These are phyloP conservation scores for Exophiala xenobiotica DNA, from an alignment of 2,329 filamentous ascomycete species.

Conservation along the genomic window DNA sequence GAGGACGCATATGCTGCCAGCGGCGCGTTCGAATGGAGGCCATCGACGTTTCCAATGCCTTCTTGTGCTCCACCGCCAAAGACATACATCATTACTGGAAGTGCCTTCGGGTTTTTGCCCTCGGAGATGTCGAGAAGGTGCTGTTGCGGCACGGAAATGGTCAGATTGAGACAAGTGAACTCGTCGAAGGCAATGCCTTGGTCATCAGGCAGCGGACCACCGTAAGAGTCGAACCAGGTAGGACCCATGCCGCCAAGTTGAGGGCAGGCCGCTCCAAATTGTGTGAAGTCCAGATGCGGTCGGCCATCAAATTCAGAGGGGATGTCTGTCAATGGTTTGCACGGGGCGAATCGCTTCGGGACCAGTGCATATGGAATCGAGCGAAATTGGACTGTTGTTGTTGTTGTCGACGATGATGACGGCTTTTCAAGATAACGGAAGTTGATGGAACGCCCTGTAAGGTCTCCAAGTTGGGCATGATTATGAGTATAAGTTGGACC, in stretches of 20 bases:
- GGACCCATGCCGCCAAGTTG: constrained; percentile 10
- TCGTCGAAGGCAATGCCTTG: constrained; percentile 2
- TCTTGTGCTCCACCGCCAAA: constrained; percentile 22
- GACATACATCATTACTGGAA: constrained; percentile 22
- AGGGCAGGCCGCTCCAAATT: constrained; percentile 16
- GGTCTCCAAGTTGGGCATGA: constrained; percentile 13
- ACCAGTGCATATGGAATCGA: constrained; percentile 16
- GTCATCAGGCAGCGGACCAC: constrained; percentile 14
- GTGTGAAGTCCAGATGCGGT: constrained; percentile 16
- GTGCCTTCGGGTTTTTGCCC: not conserved
- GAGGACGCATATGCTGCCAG: constrained; percentile 12
- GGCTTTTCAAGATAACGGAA: constrained; percentile 3
- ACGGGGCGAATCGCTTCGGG: constrained; percentile 15
- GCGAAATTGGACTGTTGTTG: constrained; percentile 14
- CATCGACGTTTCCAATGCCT: constrained; percentile 23
- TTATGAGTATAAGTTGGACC: constrained; percentile 6
- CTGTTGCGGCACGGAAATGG: constrained; percentile 15
- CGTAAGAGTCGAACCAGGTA: constrained; percentile 8
- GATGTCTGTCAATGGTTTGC: constrained; percentile 4
- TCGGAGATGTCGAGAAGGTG: not conserved
- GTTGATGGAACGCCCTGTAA: constrained; percentile 12
- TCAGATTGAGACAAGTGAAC: constrained; percentile 15
- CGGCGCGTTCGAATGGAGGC: constrained; percentile 14
- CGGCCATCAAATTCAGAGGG: constrained; percentile 12
- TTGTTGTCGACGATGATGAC: not conserved